Evolutionary conservation across 116 monocot genomes (phyloP), one percentile per base, ranked within the genome.

Genomic region (Zostera marina): DNA sequence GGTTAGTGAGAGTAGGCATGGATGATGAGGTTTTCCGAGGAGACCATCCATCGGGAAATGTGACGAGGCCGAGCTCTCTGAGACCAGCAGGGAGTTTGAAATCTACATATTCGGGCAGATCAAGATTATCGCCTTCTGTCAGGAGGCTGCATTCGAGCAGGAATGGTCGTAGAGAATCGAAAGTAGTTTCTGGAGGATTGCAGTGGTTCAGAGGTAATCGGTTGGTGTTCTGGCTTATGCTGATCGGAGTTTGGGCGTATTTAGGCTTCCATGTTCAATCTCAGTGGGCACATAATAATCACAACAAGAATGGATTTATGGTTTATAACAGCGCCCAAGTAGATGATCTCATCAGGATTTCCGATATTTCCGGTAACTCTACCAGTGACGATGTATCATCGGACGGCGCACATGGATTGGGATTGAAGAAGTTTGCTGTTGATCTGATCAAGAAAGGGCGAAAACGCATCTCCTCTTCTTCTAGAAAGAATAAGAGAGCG

Each of bases 231-330:
- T 79, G 74, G 72, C 53, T 94, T 70, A 56, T 75, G 9, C 59
- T 88, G 8, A 94, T 94, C 38, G 63, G 73, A 4, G 19, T 88
- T 9, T 94, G 94, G 94, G 79, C 79, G 1, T 94, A 88, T 54
- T 55, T 88, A 46, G 94, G 81, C 5, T 94, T 94, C 62, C 69
- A 75, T 52, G 65, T 94, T 32, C 94, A 94, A 58, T 94, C 88
- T 9, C 72, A 67, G 25, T 94, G 88, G 94, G 84, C 82, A 63
- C 94, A 88, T 41, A 66, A 70, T 41, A 79, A 81, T 22, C 63
- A 82, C 41, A 60, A 49, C 21, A 77, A 72, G 66, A 15, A 10
- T 13, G 81, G 66, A 42, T 79, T 85, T 46, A 25, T 63, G 1
- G 85, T 77, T 46, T 75, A 73, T 38, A 79, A 68, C 49, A 71